Evolutionary conservation across 1,284 basidiomycete species (phyloP), one percentile per base, ranked within the genome.

Genomic region (Cystobasidium slooffiae): DNA sequence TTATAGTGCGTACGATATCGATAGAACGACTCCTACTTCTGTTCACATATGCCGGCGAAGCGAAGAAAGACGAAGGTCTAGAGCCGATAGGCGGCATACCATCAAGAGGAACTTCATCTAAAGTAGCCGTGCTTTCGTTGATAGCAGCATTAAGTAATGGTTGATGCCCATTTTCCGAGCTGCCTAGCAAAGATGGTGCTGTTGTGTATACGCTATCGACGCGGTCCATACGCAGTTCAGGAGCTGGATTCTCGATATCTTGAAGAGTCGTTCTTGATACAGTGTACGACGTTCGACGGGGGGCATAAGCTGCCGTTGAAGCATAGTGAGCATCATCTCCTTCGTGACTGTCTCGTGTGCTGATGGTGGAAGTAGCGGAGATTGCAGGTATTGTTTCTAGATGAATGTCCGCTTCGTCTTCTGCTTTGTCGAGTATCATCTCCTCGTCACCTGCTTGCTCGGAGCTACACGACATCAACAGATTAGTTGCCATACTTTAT

Each of bases 381-480:
- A 18, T 14, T 6, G 44, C 37, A 31, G 31, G 44, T 20, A 44
- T 24, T 46, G 44, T 39, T 63, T 63, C 61, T 20, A 47, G 7
- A 8, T 63, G 61, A 14, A 41, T 63, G 20, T 47, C 20, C 47
- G 47, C 66, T 31, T 56, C 53, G 1, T 68, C 31, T 18, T 58
- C 61, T 39, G 69, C 69, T 46, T 72, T 72, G 31, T 56, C 61
- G 0, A 72, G 69, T 20, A 72, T 39, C 69, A 72, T 72, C 31
- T 72, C 69, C 44, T 72, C 69, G 39, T 72, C 69, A 20, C 49
- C 59, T 39, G 69, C 69, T 43, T 63, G 47, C 37, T 72, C 61
- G 20, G 69, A 52, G 46, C 69, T 72, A 37, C n/a, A 39, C 18
- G 39, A 31, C 22, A 5, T 22, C 10, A 55, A 14, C 4, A 58